Base-by-base conservation (phyloP, 805 yeast species). In the Yarrowia sp. region DNA sequence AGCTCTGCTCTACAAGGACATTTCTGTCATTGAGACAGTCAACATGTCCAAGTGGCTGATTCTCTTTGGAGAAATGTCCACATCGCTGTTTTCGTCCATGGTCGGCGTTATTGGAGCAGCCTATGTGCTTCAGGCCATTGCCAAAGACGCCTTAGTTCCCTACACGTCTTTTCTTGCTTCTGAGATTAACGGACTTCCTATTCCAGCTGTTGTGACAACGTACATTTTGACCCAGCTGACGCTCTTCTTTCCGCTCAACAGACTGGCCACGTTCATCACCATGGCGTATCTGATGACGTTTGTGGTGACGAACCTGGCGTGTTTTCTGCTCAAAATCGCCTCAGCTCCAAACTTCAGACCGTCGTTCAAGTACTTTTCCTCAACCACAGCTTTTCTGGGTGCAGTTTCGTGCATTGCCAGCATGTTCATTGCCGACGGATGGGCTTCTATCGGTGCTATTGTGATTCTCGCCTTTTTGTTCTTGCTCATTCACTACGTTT, bases 341-440 rank as follows among this genome's bases (percentile, higher is more conserved):
- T 85, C 97, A 0, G 99, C 99, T 5, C 99, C 99, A n/a, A 95
- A 96, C 74, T 95, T 95, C 76, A 80, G 99, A 71, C 99, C 99
- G 4, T 90, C 97, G 3, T 95, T 95, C 81, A 87, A 83, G 66
- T 95, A 87, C 71, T 95, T 95, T 78, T 88, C 85, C 70, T 82
- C 92, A 54, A 80, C 82, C 48, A 91, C 98, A 0, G 98, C 99
- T 0, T 81, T 86, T 3, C 70, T 82, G 1, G 99, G 98, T 1
- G 87, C 88, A 0, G 61, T 85, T 0, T 74, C 84, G 0, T 89
- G 96, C 52, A 80, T 88, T 5, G 74, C 83, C 3, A 96, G 98
- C 0, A 95, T 95, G 99, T 89, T 91, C 71, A 86, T 92, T 44
- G 97, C 96, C 4, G 99, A 95, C 77, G 96, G 97, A 36, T 71